These are phyloP conservation scores for Evernia prunastri DNA, from an alignment of 495 filamentous ascomycete species.

Conservation along the genomic window DNA sequence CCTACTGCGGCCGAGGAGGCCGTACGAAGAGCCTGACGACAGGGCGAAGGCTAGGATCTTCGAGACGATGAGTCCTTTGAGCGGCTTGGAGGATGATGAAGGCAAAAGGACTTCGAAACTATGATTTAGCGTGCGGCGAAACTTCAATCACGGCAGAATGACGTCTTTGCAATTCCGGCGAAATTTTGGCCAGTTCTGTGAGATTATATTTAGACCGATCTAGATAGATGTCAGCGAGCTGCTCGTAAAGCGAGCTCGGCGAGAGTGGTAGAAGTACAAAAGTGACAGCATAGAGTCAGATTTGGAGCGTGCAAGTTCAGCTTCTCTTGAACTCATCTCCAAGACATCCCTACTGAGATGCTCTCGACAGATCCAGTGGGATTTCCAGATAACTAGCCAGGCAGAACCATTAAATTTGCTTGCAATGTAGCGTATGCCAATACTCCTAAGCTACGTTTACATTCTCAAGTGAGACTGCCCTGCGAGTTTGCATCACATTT, in stretches of 20 bases:
- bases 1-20: background rate
- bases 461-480: background rate
- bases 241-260: no score
- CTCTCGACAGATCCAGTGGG: background rate
- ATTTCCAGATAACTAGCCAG: background rate
- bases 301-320: background rate
- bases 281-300: background rate
- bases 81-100: background rate
- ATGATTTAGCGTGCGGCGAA: background rate
- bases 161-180: background rate
- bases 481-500: no score
- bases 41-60: background rate
- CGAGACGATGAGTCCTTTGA: background rate
- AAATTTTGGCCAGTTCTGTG: background rate
- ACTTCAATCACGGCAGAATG: background rate
- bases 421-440: background rate
- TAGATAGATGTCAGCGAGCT: no score
- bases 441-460: background rate
- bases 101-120: background rate
- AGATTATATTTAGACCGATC: no score
- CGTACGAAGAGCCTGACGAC: background rate
- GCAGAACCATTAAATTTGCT: no score
- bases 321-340: background rate
- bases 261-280: background rate
- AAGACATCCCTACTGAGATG: background rate